Evolutionary conservation across 2,329 filamentous ascomycete genomes (phyloP), one percentile per base, ranked within the genome.

Genomic region (Ophiostoma populinum): DNA sequence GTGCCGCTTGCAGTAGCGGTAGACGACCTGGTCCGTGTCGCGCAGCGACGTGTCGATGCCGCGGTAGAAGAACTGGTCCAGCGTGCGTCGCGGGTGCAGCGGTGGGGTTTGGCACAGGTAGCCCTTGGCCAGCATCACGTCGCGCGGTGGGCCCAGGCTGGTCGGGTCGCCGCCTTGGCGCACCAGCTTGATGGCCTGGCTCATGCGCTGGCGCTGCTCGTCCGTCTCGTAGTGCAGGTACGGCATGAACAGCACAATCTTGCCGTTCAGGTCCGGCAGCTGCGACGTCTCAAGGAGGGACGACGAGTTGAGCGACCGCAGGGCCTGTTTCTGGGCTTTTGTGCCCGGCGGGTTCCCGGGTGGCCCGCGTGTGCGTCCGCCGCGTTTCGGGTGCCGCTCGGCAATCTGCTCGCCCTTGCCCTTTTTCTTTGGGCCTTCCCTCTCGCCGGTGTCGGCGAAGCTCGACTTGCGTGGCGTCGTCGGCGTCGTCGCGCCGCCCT

Each of bases 51-150:
- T 78, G 43, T 75, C 65, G 34, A 70, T 69, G 31, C 70, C 71
- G 25, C 73, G 69, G 43, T 76, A 76, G 47, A 70, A 74, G 48
- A 70, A 77, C 37, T 78, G 72, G 45, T 77, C 72, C 1, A 77
- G 53, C 0, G 73, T 77, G 16, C 73, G 58, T 8, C 72, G 63
- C 0, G 72, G 61, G 46, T 78, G 72, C 2, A 73, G 51, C 5
- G 59, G 59, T 9, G 61, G 62, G 9, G 55, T 56, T 16, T 51
- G 52, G 7, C 52, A 49, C 13, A 68, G 39, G 44, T 70, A 64
- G 16, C 59, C 64, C 24, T 60, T 50, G 5, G 67, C 43, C 4
- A 68, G 52, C 44, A 64, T 53, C 25, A 61, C 55, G 39, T 67
- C 62, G 20, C 53, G 51, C 22, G 46, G 49, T 1, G 46, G 32